A percentile compares a stretch with the other conserved stretches of the same genome.
Conservation (phyloP, 805 yeast species). For the Lipomyces sp. region DNA sequence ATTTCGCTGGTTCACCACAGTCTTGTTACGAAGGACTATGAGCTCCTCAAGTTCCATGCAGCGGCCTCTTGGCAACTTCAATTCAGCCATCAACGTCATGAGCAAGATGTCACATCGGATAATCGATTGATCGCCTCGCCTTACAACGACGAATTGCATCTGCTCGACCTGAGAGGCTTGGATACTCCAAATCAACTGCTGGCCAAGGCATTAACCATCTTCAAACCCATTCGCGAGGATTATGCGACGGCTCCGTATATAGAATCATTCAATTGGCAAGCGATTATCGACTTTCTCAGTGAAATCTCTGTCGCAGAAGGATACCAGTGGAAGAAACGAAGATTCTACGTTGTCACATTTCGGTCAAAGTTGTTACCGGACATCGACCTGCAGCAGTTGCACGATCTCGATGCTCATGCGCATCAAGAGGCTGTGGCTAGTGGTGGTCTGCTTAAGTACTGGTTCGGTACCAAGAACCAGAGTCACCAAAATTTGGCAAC, state of each 20-base stretch:
- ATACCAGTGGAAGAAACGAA: background rate
- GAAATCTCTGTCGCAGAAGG: background rate
- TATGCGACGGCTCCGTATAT: constrained; percentile 4
- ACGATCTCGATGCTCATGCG: constrained; percentile 1
- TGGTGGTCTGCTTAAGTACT: background rate
- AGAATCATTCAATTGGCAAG: constrained; percentile 1
- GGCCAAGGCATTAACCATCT: constrained; percentile 3
- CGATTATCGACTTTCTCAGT: background rate
- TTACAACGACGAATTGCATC: constrained; percentile 1
- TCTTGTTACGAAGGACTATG: background rate
- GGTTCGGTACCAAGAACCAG: constrained; percentile 3
- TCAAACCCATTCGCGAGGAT: constrained; percentile 1
- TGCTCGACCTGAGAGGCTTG: constrained; percentile 1
- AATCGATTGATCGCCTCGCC: constrained; percentile 1
- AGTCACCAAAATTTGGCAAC: background rate
- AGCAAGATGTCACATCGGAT: background rate
- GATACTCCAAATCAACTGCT: constrained; percentile 1
- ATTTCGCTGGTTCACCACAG: background rate
- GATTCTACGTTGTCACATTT: constrained; percentile 2
- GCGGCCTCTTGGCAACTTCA: background rate
- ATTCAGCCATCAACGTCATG: background rate
- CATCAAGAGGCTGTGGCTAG: constrained; percentile 4
- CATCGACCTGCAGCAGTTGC: constrained; percentile 5
- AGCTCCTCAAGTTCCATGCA: constrained; percentile 4
- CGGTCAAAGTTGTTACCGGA: constrained; percentile 1